Percentiles rank a stretch among this genome's conserved stretches.
phyloP scores from a whole-genome alignment of 306 rosid genomes.

The Begonia loranthoides region DNA sequence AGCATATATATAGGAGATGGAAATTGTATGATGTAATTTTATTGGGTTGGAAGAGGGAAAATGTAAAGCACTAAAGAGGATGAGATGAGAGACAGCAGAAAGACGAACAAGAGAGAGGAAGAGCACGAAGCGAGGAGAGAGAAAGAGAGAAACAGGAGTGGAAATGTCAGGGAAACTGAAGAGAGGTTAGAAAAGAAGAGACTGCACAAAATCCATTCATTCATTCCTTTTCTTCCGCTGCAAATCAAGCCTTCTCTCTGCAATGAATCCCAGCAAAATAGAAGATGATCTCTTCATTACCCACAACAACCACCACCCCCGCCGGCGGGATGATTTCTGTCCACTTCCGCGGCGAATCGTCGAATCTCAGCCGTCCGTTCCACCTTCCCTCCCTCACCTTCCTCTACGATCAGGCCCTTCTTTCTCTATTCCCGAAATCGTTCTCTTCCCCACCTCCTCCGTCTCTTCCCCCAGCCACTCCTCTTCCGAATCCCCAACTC shows the following conservation, averaged over 20 bases:
- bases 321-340: conserved; percentile 23
- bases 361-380: conserved; percentile 34
- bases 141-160: conserved; percentile 2
- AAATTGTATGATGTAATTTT: too few species aligned
- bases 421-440: conserved; percentile 65
- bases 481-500: conserved; percentile 22
- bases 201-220: neutral
- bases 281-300: conserved; percentile 55
- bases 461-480: conserved; percentile 26
- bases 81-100: neutral
- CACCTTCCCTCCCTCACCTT: conserved; percentile 11
- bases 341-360: conserved; percentile 26
- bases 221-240: neutral
- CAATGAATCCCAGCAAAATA: conserved; percentile 69
- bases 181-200: conserved; percentile 1
- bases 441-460: conserved; percentile 50
- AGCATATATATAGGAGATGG: too few species aligned
- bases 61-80: neutral
- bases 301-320: conserved; percentile 28
- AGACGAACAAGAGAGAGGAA: too few species aligned
- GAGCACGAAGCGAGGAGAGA: neutral
- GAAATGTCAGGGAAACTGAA: conserved; percentile 12
- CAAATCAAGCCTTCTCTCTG: neutral
- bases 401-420: conserved; percentile 17
- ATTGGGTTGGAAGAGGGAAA: too few species aligned